Base-by-base conservation (phyloP, 2,329 filamentous ascomycete genomes). In the Penicillium sp. region DNA sequence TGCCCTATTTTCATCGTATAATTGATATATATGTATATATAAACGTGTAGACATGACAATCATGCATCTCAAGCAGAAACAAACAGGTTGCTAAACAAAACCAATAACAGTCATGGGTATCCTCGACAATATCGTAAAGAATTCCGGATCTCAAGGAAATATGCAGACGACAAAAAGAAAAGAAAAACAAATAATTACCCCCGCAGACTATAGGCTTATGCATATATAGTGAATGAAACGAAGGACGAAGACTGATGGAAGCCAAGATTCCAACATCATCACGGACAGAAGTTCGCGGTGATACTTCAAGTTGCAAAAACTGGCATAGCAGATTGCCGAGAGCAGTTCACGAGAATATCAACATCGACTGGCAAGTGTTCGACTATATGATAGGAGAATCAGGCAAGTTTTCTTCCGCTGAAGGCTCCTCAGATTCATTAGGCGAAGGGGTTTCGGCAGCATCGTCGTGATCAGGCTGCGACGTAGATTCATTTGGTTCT, bases 301-400 rank as follows among this genome's bases (percentile, higher is more conserved):
- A n/a, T n/a, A n/a, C n/a, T n/a, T n/a, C n/a, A n/a, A n/a, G n/a
- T n/a, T n/a, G n/a, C n/a, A n/a, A n/a, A n/a, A n/a, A n/a, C n/a
- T n/a, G n/a, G n/a, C n/a, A n/a, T n/a, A n/a, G n/a, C n/a, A n/a
- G n/a, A n/a, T n/a, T n/a, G n/a, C n/a, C n/a, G n/a, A n/a, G n/a
- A n/a, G n/a, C n/a, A n/a, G n/a, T n/a, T n/a, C n/a, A n/a, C n/a
- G n/a, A n/a, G n/a, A 16, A 35, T 16, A 30, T 30, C 28, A 30
- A 30, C 26, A 28, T 28, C 26, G 26, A 28, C 26, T 28, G 26
- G 28, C 7, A 35, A 16, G 30, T 43, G 40, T 26, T 24, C 26
- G 52, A 28, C 52, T 60, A 61, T 49, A 50, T 53, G 48, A 48
- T 21, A 47, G 51, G 40, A 55, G 50, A 24, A 9, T 60, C 59